phyloP scores from a whole-genome alignment of 768 basidiomycete genomes.

The Fomitopsis pulvina region DNA sequence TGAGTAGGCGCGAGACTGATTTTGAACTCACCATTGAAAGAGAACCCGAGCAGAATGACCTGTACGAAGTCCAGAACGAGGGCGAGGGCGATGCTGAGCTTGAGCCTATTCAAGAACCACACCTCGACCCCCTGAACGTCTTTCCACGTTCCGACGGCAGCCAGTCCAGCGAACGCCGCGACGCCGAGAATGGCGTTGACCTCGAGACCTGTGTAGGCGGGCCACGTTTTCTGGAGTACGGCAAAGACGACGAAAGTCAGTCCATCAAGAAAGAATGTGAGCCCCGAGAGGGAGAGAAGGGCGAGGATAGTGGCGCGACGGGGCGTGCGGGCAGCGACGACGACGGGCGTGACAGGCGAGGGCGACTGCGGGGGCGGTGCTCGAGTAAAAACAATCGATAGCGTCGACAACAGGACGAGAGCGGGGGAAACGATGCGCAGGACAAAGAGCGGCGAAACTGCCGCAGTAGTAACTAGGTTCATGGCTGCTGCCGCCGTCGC shows the following conservation, averaged over 20 bases:
- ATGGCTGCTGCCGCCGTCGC: constrained; percentile 28
- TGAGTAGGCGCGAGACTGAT: constrained; percentile 9
- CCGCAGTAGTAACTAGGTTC: constrained; percentile 12
- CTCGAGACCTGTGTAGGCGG: constrained; percentile 54
- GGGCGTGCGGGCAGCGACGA: constrained; percentile 66
- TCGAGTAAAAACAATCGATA: constrained; percentile 52
- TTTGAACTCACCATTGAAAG: constrained; percentile 10
- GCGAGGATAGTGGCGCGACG: constrained; percentile 70
- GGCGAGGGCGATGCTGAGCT: constrained; percentile 43
- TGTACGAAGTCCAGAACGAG: constrained; percentile 56
- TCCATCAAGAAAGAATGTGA: constrained; percentile 76
- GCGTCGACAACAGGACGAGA: constrained; percentile 51
- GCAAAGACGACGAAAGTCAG: constrained; percentile 60
- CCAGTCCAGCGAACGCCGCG: constrained; percentile 62
- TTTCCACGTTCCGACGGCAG: constrained; percentile 74
- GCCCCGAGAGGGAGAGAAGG: constrained; percentile 60
- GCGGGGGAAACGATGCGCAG: constrained; percentile 65
- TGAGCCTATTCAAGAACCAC: constrained; percentile 58
- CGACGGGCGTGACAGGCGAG: constrained; percentile 71
- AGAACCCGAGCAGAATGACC: constrained; percentile 34
- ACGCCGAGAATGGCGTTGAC: constrained; percentile 64
- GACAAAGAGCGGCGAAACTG: constrained; percentile 38
- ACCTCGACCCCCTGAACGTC: constrained; percentile 64
- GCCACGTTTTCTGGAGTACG: constrained; percentile 63
- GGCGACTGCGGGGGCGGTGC: constrained; percentile 36